Conservation (phyloP, 768 basidiomycete species). For the Tephrocybe sp. region DNA sequence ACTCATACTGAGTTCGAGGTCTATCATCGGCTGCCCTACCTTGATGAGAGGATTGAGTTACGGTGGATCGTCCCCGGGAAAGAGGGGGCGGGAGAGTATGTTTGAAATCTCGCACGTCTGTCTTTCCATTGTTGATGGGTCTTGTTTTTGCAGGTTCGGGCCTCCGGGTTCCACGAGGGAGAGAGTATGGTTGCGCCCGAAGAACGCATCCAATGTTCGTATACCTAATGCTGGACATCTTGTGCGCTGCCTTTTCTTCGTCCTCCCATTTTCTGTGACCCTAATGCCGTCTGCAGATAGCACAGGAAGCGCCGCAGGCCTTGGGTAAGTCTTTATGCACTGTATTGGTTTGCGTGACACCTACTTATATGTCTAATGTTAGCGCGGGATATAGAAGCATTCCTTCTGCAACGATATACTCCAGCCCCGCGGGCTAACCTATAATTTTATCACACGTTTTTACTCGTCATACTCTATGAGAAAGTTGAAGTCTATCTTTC, state of each 20-base stretch:
- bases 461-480: no score
- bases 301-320: slow-evolving; percentile 37
- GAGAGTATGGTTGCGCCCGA: slow-evolving; percentile 41
- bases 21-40: slow-evolving; percentile 34
- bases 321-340: slow-evolving; percentile 20
- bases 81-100: slow-evolving; percentile 31
- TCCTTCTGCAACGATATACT: slow-evolving; percentile 9
- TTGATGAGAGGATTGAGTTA: slow-evolving; percentile 51
- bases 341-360: background rate
- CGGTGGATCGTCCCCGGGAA: slow-evolving; percentile 55
- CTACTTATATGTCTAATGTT: background rate
- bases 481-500: no score
- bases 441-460: background rate
- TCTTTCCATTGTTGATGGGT: background rate
- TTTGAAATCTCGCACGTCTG: background rate
- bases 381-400: slow-evolving; percentile 14
- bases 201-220: slow-evolving; percentile 38
- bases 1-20: slow-evolving; percentile 36
- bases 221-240: slow-evolving; percentile 42
- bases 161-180: slow-evolving; percentile 28
- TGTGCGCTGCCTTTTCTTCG: slow-evolving; percentile 24
- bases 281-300: slow-evolving; percentile 26
- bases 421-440: slow-evolving; percentile 4
- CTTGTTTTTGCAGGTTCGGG: slow-evolving; percentile 25
- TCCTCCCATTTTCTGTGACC: background rate